These are phyloP conservation scores for Botrytis fragariae DNA, from an alignment of 2,329 filamentous ascomycete species.

Conservation along the genomic window DNA sequence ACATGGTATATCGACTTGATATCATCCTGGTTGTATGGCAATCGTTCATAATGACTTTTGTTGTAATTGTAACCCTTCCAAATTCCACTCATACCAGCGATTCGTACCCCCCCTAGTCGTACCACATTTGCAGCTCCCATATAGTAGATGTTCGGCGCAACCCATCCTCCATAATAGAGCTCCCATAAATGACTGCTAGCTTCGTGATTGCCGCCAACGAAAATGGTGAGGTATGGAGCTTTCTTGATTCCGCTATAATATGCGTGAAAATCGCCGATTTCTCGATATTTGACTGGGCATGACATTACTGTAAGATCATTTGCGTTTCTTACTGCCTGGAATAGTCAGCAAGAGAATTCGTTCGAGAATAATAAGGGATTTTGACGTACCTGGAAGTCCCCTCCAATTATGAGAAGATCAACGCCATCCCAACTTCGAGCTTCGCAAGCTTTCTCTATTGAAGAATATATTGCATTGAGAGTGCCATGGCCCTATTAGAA, in stretches of 20 bases:
- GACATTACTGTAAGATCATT: slow-evolving; percentile 86
- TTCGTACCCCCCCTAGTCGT: slow-evolving; percentile 77
- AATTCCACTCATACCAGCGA: slow-evolving; percentile 88
- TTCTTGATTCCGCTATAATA: slow-evolving; percentile 79
- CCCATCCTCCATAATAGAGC: slow-evolving; percentile 95
- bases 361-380: neutral
- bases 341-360: slow-evolving; percentile 19
- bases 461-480: slow-evolving; percentile 85
- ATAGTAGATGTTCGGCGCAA: slow-evolving; percentile 95
- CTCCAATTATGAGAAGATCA: slow-evolving; percentile 90
- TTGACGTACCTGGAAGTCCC: slow-evolving; percentile 77
- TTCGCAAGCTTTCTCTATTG: slow-evolving; percentile 66
- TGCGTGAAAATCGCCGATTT: slow-evolving; percentile 86
- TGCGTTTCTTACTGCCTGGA: slow-evolving; percentile 79
- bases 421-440: slow-evolving; percentile 75
- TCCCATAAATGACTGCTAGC: slow-evolving; percentile 88
- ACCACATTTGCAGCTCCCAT: slow-evolving; percentile 89
- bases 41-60: slow-evolving; percentile 76
- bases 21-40: slow-evolving; percentile 79
- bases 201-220: slow-evolving; percentile 94
- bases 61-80: slow-evolving; percentile 91
- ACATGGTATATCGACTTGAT: slow-evolving; percentile 85
- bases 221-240: slow-evolving; percentile 87
- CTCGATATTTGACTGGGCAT: slow-evolving; percentile 82
- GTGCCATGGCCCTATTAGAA: slow-evolving; percentile 76